Evolutionary conservation across 306 rosid species (phyloP).

Genomic region (Begonia fuchsioides): DNA sequence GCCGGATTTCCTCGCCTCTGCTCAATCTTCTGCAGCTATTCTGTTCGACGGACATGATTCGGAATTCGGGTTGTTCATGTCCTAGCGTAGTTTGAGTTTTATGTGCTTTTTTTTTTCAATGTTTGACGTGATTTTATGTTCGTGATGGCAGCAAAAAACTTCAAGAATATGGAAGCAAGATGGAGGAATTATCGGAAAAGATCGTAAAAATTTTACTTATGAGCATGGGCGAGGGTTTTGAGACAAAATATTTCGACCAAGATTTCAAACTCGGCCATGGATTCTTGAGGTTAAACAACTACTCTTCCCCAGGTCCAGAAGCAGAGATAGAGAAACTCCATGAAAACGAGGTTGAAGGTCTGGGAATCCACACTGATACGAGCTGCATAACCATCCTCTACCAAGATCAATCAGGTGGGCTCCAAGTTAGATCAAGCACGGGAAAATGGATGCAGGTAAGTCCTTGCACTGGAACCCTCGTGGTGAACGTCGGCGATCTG

Average conservation of each 20-base stretch:
- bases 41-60: constrained; percentile 35
- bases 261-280: constrained; percentile 77
- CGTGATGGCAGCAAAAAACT: constrained; percentile 40
- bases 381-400: constrained; percentile 70
- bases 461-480: constrained; percentile 62
- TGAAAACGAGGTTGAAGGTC: constrained; percentile 48
- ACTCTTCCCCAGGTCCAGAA: constrained; percentile 22
- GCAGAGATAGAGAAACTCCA: constrained; percentile 9
- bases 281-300: constrained; percentile 74
- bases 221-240: constrained; percentile 56
- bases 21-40: constrained; percentile 48
- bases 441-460: constrained; percentile 72
- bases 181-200: constrained; percentile 57
- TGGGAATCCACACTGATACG: constrained; percentile 95
- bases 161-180: constrained; percentile 74
- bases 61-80: constrained; percentile 46
- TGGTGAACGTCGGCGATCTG: constrained; percentile 86
- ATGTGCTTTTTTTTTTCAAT: constrained; percentile 1
- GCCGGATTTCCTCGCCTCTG: constrained; percentile 62
- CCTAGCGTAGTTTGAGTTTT: neutral
- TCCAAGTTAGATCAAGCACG: constrained; percentile 64
- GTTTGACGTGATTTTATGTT: constrained; percentile 4
- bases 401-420: constrained; percentile 84
- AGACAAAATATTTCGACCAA: constrained; percentile 26
- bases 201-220: constrained; percentile 37